Conservation (phyloP, 495 filamentous ascomycete genomes). For the Niebla homalea region DNA sequence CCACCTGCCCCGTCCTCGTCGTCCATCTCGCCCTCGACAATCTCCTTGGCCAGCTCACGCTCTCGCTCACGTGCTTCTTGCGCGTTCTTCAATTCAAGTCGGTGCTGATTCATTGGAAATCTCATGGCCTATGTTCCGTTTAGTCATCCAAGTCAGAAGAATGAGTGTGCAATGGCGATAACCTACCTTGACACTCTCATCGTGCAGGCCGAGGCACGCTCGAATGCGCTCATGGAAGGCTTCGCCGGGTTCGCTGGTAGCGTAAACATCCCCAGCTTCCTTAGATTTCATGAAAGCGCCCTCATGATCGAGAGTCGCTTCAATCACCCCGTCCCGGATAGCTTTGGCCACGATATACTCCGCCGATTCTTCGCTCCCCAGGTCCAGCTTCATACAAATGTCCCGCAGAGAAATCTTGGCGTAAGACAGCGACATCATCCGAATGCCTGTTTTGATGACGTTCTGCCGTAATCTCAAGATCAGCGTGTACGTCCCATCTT, state of each 20-base stretch:
- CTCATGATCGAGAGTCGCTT: constrained; percentile 88
- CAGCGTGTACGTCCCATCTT: constrained; percentile 89
- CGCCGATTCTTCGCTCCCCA: constrained; percentile 90
- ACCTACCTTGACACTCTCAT: constrained; percentile 90
- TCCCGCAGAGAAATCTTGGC: constrained; percentile 94
- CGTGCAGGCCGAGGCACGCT: constrained; percentile 80
- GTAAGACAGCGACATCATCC: constrained; percentile 97
- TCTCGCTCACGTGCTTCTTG: constrained; percentile 94
- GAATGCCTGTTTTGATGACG: constrained; percentile 97
- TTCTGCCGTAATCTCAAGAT: constrained; percentile 91
- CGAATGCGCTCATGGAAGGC: constrained; percentile 92
- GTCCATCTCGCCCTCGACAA: constrained; percentile 93
- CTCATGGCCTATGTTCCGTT: constrained; percentile 65
- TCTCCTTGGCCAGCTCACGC: constrained; percentile 95
- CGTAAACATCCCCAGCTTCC: constrained; percentile 87
- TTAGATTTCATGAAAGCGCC: constrained; percentile 97
- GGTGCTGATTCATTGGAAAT: constrained; percentile 98
- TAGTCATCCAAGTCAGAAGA: constrained; percentile 4
- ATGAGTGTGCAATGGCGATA: not conserved
- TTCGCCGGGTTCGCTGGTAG: constrained; percentile 88
- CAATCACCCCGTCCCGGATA: constrained; percentile 94
- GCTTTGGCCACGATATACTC: constrained; percentile 99
- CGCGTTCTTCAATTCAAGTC: constrained; percentile 93
- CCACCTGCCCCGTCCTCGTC: constrained; percentile 84
- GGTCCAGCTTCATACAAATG: constrained; percentile 84